phyloP scores from a whole-genome alignment of 2,329 filamentous ascomycete genomes.

The Thermothelomyces thermophilus region DNA sequence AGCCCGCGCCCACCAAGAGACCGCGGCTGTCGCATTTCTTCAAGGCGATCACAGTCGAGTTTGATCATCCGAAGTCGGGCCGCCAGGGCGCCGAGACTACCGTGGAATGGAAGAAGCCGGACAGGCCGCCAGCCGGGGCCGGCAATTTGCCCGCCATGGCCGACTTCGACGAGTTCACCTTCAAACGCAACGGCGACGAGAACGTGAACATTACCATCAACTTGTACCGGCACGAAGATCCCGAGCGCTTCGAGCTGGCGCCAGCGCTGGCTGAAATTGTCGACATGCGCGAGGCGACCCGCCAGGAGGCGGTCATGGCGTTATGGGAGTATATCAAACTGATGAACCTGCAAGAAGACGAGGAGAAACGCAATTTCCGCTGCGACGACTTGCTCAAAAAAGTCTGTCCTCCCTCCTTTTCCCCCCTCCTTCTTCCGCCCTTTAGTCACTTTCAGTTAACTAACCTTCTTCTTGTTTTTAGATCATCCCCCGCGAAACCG shows the following conservation, averaged over 20 bases:
- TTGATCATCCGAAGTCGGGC: constrained; percentile 54
- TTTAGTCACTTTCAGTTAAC: background rate
- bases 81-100: constrained; percentile 48
- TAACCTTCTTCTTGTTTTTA: constrained; percentile 33
- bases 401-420: constrained; percentile 45
- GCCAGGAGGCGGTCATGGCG: constrained; percentile 80
- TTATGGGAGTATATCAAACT: constrained; percentile 93
- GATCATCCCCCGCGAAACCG: constrained; percentile 67
- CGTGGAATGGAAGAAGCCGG: constrained; percentile 85
- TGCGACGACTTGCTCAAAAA: constrained; percentile 78
- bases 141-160: constrained; percentile 53
- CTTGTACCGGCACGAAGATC: constrained; percentile 73
- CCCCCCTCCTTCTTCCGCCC: background rate
- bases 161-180: constrained; percentile 86
- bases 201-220: constrained; percentile 89
- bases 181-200: constrained; percentile 86
- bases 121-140: constrained; percentile 43
- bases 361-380: constrained; percentile 86
- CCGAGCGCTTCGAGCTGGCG: constrained; percentile 76
- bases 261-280: constrained; percentile 74
- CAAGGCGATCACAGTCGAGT: constrained; percentile 68
- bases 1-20: constrained; percentile 31
- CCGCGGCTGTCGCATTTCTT: constrained; percentile 70
- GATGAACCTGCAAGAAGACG: constrained; percentile 82
- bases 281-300: constrained; percentile 79